Percentiles rank a stretch among this genome's conserved stretches.
phyloP scores from a whole-genome alignment of 2,329 filamentous ascomycete genomes.

The Tolypocladium inflatum region DNA sequence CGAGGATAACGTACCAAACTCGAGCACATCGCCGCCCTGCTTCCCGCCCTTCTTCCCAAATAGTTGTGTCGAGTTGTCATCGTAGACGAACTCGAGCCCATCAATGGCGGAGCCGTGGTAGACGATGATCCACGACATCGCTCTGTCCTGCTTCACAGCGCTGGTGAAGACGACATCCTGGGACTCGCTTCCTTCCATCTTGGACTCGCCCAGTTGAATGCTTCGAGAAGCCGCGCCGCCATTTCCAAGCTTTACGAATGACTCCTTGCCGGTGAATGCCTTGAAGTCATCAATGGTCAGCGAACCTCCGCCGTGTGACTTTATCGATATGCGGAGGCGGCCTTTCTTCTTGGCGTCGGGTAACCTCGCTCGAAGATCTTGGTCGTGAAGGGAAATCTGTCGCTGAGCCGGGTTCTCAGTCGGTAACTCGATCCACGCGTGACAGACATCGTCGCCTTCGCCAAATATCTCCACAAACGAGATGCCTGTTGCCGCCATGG shows the following conservation, averaged over 20 bases:
- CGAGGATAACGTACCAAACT: slow-evolving; percentile 52
- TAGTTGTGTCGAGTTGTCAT: slow-evolving; percentile 73
- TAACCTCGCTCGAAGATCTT: slow-evolving; percentile 60
- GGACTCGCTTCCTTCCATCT: slow-evolving; percentile 59
- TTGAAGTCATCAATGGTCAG: slow-evolving; percentile 71
- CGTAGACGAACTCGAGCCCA: slow-evolving; percentile 87
- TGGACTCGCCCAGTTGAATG: slow-evolving; percentile 61
- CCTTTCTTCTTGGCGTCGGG: slow-evolving; percentile 64
- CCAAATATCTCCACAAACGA: slow-evolving; percentile 76
- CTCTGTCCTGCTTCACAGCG: slow-evolving; percentile 55
- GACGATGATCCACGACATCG: slow-evolving; percentile 65
- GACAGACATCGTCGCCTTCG: slow-evolving; percentile 74
- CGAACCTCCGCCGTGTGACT: slow-evolving; percentile 65
- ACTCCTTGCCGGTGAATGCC: slow-evolving; percentile 60
- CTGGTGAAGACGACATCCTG: slow-evolving; percentile 69
- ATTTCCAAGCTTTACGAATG: slow-evolving; percentile 63
- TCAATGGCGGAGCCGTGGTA: slow-evolving; percentile 72
- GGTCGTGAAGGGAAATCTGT: slow-evolving; percentile 66
- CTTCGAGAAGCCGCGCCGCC: slow-evolving; percentile 65
- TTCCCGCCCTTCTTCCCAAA: slow-evolving; percentile 77
- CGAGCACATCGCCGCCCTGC: slow-evolving; percentile 61
- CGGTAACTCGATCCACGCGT: slow-evolving; percentile 71
- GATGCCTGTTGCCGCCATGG: slow-evolving; percentile 73
- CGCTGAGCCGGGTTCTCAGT: slow-evolving; percentile 55
- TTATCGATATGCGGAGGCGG: slow-evolving; percentile 62